These are phyloP conservation scores for Cladosporium velox DNA, from an alignment of 2,329 filamentous ascomycete species.

Conservation along the genomic window DNA sequence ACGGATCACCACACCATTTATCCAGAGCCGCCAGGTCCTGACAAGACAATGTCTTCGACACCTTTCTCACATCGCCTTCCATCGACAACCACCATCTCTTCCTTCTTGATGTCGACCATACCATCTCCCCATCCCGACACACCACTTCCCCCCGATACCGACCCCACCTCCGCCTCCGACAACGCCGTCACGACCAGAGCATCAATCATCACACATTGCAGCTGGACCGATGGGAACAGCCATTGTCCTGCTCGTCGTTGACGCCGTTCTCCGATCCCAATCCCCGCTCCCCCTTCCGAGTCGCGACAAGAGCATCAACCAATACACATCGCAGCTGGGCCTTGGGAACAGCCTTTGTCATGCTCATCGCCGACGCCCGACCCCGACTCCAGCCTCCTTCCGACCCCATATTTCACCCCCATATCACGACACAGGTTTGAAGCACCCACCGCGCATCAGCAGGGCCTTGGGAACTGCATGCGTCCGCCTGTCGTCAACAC, in stretches of 20 bases:
- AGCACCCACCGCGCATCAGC: slow-evolving; percentile 8
- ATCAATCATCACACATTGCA: slow-evolving; percentile 14
- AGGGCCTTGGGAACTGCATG: slow-evolving; percentile 20
- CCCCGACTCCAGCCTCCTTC: no score
- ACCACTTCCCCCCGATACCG: not conserved
- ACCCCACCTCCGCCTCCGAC: not conserved
- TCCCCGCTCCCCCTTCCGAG: no score
- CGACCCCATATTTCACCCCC: not conserved
- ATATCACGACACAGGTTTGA: not conserved
- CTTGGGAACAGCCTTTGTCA: no score
- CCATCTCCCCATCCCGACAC: not conserved
- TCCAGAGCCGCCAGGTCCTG: not conserved
- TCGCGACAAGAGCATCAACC: no score
- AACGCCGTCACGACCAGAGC: not conserved
- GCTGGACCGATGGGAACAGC: slow-evolving; percentile 18
- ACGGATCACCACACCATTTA: slow-evolving; percentile 7
- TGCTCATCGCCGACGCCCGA: no score
- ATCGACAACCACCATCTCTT: not conserved
- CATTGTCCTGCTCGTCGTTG: not conserved
- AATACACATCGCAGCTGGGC: no score
- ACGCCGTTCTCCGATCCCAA: not conserved
- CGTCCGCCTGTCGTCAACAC: not conserved
- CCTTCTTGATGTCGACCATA: not conserved
- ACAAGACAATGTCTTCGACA: slow-evolving; percentile 2
- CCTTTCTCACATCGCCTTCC: not conserved